Evolutionary conservation across 1,139 yeast genomes (phyloP).

Genomic region (Saccharomycopsis phalli): DNA sequence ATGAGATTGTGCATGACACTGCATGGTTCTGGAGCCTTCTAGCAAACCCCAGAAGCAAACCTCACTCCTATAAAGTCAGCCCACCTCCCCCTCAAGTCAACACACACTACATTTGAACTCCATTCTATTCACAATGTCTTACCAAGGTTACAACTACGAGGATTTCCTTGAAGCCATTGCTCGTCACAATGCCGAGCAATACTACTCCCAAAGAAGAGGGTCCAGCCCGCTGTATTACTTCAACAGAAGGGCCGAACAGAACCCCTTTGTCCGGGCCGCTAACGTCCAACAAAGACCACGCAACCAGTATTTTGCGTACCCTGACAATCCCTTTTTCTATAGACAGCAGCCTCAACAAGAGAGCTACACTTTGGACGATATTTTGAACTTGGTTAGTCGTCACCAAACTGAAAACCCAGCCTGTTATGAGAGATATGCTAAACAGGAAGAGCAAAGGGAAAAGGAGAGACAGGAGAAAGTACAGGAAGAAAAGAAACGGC

Average conservation of each 20-base stretch:
- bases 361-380: conserved; percentile 18
- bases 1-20: too few species aligned
- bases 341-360: conserved; percentile 8
- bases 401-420: conserved; percentile 14
- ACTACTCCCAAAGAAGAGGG: neutral
- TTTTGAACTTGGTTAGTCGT: conserved; percentile 17
- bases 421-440: conserved; percentile 5
- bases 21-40: too few species aligned
- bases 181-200: too few species aligned
- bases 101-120: too few species aligned
- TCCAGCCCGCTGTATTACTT: neutral
- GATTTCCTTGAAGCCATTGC: too few species aligned
- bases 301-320: too few species aligned
- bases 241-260: neutral
- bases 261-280: neutral
- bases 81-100: too few species aligned
- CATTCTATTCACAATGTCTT: too few species aligned
- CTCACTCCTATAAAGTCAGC: too few species aligned
- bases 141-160: too few species aligned
- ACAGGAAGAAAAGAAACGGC: neutral
- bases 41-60: too few species aligned
- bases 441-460: neutral
- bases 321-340: too few species aligned
- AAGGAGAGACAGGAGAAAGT: neutral
- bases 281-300: conserved; percentile 6